These are phyloP conservation scores for Chamaecrista fasciculata DNA, from an alignment of 306 rosid species.

Conservation along the genomic window DNA sequence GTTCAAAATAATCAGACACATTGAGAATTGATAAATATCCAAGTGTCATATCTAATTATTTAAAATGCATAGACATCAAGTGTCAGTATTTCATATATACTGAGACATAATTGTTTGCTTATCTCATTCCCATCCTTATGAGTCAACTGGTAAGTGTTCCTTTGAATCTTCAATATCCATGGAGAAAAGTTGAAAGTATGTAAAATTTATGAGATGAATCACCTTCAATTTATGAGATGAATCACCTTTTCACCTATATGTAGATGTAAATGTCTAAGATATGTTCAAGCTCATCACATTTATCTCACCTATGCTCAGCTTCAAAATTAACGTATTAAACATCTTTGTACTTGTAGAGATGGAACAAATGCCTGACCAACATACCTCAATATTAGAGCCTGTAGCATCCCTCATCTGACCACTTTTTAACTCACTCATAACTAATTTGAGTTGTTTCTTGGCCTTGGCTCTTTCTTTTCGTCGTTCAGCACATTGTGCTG, in stretches of 20 bases:
- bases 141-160: not conserved
- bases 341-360: not conserved
- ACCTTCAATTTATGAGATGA: conserved; percentile 7
- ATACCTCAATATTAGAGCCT: conserved; percentile 41
- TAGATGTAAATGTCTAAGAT: not conserved
- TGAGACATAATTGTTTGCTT: not conserved
- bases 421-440: conserved; percentile 47
- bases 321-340: not conserved
- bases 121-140: not conserved
- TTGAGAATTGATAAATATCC: not conserved
- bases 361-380: conserved; percentile 1
- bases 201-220: not conserved
- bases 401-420: conserved; percentile 25
- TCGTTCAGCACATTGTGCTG: conserved; percentile 75
- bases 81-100: not conserved
- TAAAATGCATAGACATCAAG: not conserved
- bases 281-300: not conserved
- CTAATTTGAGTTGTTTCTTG: conserved; percentile 65
- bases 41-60: not conserved
- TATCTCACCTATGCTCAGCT: not conserved
- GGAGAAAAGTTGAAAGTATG: not conserved
- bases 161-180: not conserved
- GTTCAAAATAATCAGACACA: not conserved
- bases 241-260: not conserved
- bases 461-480: conserved; percentile 65